Conservation (phyloP, 2,329 filamentous ascomycete species). For the Xylariaceae sp. region DNA sequence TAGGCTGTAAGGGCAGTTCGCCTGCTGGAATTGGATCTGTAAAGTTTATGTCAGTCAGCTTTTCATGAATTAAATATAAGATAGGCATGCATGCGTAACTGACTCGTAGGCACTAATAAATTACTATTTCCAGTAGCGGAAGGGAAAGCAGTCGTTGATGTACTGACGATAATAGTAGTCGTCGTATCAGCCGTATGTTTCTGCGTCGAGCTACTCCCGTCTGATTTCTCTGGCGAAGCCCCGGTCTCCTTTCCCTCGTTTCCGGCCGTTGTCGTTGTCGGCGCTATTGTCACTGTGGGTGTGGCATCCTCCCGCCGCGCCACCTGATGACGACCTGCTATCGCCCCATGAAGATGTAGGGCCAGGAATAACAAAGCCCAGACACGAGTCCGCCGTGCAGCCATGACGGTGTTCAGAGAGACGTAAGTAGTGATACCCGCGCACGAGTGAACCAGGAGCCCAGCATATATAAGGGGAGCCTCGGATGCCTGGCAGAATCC, state of each 20-base stretch:
- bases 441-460: neutral
- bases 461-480: slow-evolving; percentile 13
- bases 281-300: slow-evolving; percentile 29
- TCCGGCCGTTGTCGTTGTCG: slow-evolving; percentile 32
- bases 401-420: slow-evolving; percentile 40
- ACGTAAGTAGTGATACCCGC: neutral
- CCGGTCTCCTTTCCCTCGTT: slow-evolving; percentile 19
- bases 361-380: slow-evolving; percentile 50
- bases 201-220: slow-evolving; percentile 11
- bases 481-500: slow-evolving; percentile 21
- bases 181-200: slow-evolving; percentile 13
- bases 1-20: slow-evolving; percentile 73
- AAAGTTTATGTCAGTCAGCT: slow-evolving; percentile 2
- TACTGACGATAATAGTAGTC: slow-evolving; percentile 25
- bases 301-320: slow-evolving; percentile 46
- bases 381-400: slow-evolving; percentile 42
- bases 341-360: slow-evolving; percentile 47
- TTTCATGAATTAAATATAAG: neutral
- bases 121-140: slow-evolving; percentile 37
- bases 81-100: slow-evolving; percentile 21
- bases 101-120: slow-evolving; percentile 31
- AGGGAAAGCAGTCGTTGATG: slow-evolving; percentile 35
- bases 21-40: slow-evolving; percentile 56
- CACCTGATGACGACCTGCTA: slow-evolving; percentile 44
- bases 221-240: slow-evolving; percentile 23